These are phyloP conservation scores for Mycena olivaceomarginata DNA, from an alignment of 768 basidiomycete genomes.

Conservation along the genomic window DNA sequence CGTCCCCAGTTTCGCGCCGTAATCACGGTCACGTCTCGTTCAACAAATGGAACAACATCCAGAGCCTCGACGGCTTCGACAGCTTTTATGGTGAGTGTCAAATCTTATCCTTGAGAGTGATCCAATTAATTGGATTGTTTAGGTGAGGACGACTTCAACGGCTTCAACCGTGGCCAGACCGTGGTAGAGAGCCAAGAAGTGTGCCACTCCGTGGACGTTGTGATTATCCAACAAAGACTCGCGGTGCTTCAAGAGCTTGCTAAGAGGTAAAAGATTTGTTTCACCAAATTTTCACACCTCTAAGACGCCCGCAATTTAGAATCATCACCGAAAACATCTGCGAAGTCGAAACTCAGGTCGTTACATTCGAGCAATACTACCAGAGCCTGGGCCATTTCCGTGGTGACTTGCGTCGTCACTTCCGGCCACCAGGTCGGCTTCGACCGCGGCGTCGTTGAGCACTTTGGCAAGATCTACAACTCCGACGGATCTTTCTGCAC, in stretches of 20 bases:
- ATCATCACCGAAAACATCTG: slow-evolving; percentile 69
- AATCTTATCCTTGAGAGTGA: neutral
- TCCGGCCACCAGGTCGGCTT: slow-evolving; percentile 62
- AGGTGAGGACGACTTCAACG: slow-evolving; percentile 60
- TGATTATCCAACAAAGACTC: slow-evolving; percentile 68
- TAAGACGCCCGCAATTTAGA: slow-evolving; percentile 46
- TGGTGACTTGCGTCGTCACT: slow-evolving; percentile 62
- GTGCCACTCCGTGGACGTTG: slow-evolving; percentile 59
- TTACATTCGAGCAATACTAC: slow-evolving; percentile 66
- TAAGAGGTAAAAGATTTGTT: slow-evolving; percentile 56
- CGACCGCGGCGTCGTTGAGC: slow-evolving; percentile 59
- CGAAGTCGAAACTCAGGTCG: slow-evolving; percentile 69
- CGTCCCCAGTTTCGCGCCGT: slow-evolving; percentile 29
- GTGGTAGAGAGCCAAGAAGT: slow-evolving; percentile 58
- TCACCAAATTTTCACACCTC: neutral
- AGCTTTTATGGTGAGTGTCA: slow-evolving; percentile 62
- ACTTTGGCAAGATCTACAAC: slow-evolving; percentile 56
- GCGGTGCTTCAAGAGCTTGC: slow-evolving; percentile 68
- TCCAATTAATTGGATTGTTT: neutral
- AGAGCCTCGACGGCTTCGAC: slow-evolving; percentile 62
- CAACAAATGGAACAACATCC: slow-evolving; percentile 60
- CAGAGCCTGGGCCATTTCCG: slow-evolving; percentile 62
- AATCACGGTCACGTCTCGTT: slow-evolving; percentile 45
- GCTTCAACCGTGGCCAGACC: slow-evolving; percentile 56
- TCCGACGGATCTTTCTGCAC: slow-evolving; percentile 60